Percentiles rank a stretch among this genome's conserved stretches.
phyloP scores from a whole-genome alignment of 805 yeast species.

The Dipodascus albidus region DNA sequence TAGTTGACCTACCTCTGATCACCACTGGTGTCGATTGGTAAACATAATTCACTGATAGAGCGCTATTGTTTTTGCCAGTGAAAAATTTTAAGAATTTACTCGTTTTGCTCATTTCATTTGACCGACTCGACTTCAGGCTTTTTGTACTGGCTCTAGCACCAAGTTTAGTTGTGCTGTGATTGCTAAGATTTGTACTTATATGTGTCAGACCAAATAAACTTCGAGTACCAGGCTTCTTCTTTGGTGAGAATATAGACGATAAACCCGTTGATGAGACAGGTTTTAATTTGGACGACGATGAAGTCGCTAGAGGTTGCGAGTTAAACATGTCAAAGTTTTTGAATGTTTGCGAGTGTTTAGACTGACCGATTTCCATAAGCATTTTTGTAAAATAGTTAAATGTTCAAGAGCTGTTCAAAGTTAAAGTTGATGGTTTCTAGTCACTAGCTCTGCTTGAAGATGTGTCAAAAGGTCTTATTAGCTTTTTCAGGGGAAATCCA shows the following conservation, averaged over 20 bases:
- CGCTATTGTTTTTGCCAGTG: neutral
- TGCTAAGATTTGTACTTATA: neutral
- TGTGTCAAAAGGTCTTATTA: too few relatives aligned
- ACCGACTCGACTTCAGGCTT: too few relatives aligned
- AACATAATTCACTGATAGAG: too few relatives aligned
- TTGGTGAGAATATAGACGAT: neutral
- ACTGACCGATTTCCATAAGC: neutral
- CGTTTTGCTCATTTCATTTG: neutral
- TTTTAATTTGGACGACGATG: neutral
- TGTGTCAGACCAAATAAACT: neutral
- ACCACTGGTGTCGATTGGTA: neutral
- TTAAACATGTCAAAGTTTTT: neutral
- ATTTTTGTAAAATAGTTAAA: too few relatives aligned
- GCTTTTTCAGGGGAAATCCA: neutral
- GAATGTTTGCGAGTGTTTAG: neutral
- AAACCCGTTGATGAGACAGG: neutral
- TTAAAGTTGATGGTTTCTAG: too few relatives aligned
- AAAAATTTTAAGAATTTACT: neutral
- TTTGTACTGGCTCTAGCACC: too few relatives aligned
- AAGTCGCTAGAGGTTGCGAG: neutral
- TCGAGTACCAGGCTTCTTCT: neutral
- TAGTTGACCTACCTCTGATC: neutral
- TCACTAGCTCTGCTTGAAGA: too few relatives aligned
- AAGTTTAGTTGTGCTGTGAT: neutral
- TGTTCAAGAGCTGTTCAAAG: too few relatives aligned